Conservation (phyloP, 192 early-diverging fungal species). For the Gryganskiella cystojenkinii region DNA sequence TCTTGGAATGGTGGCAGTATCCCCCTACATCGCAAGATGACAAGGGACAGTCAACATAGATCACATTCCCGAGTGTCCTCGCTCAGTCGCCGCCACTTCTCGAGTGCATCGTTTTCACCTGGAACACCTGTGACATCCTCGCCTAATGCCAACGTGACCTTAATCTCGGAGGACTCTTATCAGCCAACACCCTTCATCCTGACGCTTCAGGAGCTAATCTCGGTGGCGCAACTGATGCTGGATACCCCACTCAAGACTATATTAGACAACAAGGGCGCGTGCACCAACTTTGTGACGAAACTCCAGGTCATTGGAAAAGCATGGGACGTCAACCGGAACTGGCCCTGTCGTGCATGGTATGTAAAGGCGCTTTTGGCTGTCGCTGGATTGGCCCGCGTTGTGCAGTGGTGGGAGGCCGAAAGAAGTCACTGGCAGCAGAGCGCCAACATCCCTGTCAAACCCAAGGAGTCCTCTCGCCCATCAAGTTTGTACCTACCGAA, state of each 20-base stretch:
- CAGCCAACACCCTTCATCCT: constrained; percentile 67
- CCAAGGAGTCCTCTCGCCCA: constrained; percentile 40
- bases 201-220: constrained; percentile 74
- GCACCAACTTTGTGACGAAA: constrained; percentile 66
- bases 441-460: constrained; percentile 25
- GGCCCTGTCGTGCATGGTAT: constrained; percentile 70
- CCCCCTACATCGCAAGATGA: constrained; percentile 45
- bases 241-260: constrained; percentile 70
- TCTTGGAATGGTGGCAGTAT: constrained; percentile 53
- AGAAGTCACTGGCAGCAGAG: constrained; percentile 69
- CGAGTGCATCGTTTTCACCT: constrained; percentile 21
- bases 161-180: constrained; percentile 62
- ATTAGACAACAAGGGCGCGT: constrained; percentile 69
- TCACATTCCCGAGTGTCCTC: constrained; percentile 43
- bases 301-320: constrained; percentile 68
- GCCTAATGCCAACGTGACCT: constrained; percentile 52
- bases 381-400: constrained; percentile 77
- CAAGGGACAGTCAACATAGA: constrained; percentile 39
- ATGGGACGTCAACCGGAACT: constrained; percentile 74
- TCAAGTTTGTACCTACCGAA: constrained; percentile 25
- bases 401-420: constrained; percentile 86
- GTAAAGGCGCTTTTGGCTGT: constrained; percentile 77
- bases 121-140: constrained; percentile 27
- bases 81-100: constrained; percentile 28
- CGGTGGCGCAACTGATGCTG: constrained; percentile 76